Conservation (phyloP, 2,329 filamentous ascomycete genomes). For the Daldinia eschscholtzii region DNA sequence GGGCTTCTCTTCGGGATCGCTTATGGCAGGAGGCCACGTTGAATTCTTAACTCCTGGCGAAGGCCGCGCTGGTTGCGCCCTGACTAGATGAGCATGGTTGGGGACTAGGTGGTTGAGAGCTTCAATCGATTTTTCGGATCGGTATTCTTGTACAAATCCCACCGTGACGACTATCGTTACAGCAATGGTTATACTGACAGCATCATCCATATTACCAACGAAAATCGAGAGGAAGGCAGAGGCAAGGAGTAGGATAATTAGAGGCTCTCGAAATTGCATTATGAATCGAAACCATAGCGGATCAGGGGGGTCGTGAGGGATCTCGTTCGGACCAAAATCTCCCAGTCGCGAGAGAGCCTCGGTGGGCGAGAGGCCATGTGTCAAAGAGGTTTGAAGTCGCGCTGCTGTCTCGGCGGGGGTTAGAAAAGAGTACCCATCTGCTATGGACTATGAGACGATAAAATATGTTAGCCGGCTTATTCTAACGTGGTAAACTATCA, state of each 20-base stretch:
- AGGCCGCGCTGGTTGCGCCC: conserved; percentile 62
- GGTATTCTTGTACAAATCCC: conserved; percentile 96
- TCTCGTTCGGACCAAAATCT: conserved; percentile 90
- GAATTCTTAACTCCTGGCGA: conserved; percentile 54
- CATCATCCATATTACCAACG: conserved; percentile 94
- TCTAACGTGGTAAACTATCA: neutral
- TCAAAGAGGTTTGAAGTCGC: conserved; percentile 84
- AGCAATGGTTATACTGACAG: conserved; percentile 92
- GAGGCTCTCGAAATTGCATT: conserved; percentile 95
- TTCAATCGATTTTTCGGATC: conserved; percentile 97
- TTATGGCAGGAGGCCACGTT: conserved; percentile 63
- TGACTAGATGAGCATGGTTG: conserved; percentile 94
- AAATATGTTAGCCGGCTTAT: conserved; percentile 21
- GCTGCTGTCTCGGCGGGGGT: conserved; percentile 83
- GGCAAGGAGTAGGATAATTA: conserved; percentile 90
- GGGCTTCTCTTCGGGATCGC: conserved; percentile 63
- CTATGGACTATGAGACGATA: conserved; percentile 59
- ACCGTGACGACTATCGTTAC: conserved; percentile 98
- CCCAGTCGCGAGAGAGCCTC: conserved; percentile 85
- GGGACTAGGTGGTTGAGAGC: conserved; percentile 93
- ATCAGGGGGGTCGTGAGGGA: conserved; percentile 93
- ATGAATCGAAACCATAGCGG: conserved; percentile 94
- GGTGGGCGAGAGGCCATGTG: conserved; percentile 81
- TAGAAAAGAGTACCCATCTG: conserved; percentile 74
- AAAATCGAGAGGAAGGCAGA: conserved; percentile 90